Evolutionary conservation across 2,329 filamentous ascomycete genomes (phyloP), one percentile per base, ranked within the genome.

Genomic region (Rhexocercosporidium sp.): DNA sequence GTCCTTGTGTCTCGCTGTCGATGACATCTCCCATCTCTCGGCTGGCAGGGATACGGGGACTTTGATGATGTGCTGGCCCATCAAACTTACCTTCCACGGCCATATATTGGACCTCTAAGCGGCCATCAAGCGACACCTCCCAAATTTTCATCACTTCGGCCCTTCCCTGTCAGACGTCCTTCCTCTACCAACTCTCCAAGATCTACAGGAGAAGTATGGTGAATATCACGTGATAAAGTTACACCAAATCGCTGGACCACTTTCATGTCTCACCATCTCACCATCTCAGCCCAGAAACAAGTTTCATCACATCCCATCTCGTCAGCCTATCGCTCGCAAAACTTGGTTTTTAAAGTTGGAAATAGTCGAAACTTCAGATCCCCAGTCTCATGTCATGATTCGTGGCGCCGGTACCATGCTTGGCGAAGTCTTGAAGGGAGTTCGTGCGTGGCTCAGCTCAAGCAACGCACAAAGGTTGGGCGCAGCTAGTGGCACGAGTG

Each of bases 401-500:
- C n/a, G 46, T 54, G 60, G 22, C 54, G 60, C 31, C 34, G 20
- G n/a, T 7, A 57, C 20, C 9, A 39, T 57, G 53, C 53, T 57
- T 41, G 31, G 53, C 53, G 8, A 39, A 25, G n/a, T 25, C 20
- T 34, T 31, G 2, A 41, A 41, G n/a, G 11, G 54, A 57, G 54
- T n/a, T 57, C 34, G 54, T 57, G 31, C 54, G 54, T 41, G 54
- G 31, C 31, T 27, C 54, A 56, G 29, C 51, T 16, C 47, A 27
- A 27, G 53, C 20, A 57, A 39, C 37, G 7, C 25, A 34, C 53
- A 25, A 39, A 34, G 34, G 57, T 39, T 51, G 20, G 59, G 59
- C 46, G 59, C 44, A 62, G 44, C 27, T 20, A 20, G 59, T 62
- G 46, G 59, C 47, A 53, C 46, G 44, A 62, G 59, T 62, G 57